phyloP scores from a whole-genome alignment of 306 rosid species.

The Astragalus glycyphyllos region DNA sequence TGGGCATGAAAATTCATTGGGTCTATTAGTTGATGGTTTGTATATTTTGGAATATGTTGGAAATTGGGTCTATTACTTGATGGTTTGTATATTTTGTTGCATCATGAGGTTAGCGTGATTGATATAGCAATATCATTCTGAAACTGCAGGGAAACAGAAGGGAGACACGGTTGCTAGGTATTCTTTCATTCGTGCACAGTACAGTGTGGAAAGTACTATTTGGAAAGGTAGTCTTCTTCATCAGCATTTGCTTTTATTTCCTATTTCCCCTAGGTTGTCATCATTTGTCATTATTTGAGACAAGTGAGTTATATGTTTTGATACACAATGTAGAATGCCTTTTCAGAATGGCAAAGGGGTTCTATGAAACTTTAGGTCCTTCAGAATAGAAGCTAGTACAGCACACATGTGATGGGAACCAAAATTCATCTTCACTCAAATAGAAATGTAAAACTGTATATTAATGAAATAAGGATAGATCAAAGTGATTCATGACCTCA shows the following conservation, averaged over 20 bases:
- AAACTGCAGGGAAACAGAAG: constrained; percentile 87
- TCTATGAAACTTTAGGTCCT: not conserved
- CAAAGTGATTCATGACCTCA: too few species aligned
- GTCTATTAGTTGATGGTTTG: not conserved
- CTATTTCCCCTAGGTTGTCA: not conserved
- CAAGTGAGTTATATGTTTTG: constrained; percentile 6
- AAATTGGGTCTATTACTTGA: constrained; percentile 1
- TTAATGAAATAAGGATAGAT: too few species aligned
- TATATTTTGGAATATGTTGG: constrained; percentile 16
- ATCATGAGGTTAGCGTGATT: constrained; percentile 19
- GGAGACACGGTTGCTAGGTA: constrained; percentile 89
- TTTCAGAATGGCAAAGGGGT: constrained; percentile 22
- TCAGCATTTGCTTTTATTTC: constrained; percentile 12
- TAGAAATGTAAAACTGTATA: too few species aligned
- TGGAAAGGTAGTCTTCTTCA: constrained; percentile 73
- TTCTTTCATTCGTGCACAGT: constrained; percentile 95
- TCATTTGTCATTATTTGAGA: not conserved
- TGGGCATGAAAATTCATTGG: not conserved
- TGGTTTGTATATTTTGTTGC: not conserved
- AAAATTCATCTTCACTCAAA: too few species aligned
- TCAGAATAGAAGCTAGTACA: not conserved
- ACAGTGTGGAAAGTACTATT: constrained; percentile 98
- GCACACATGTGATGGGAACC: too few species aligned
- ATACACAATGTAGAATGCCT: constrained; percentile 5
- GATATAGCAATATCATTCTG: constrained; percentile 38